Evolutionary conservation across 2,329 filamentous ascomycete species (phyloP).

Genomic region (Parastagonospora nodorum): DNA sequence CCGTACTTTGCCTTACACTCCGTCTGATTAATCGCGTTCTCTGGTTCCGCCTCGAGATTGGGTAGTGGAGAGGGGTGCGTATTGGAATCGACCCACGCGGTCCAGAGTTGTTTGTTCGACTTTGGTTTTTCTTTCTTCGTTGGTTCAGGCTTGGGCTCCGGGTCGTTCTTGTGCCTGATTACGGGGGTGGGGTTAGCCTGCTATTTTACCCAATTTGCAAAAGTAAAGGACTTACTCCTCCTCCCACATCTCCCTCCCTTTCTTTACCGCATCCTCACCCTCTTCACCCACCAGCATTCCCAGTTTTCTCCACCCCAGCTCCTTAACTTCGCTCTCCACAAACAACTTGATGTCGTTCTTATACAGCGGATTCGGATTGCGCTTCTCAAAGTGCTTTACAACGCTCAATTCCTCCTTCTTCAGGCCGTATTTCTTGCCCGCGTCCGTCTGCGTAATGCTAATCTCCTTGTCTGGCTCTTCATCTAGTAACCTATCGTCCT

Average conservation of each 20-base stretch:
- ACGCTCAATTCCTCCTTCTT: slow-evolving; percentile 13
- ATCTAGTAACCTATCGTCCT: slow-evolving; percentile 2
- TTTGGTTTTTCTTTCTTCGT: not conserved
- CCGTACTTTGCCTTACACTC: slow-evolving; percentile 12
- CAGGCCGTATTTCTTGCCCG: slow-evolving; percentile 13
- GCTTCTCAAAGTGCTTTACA: slow-evolving; percentile 11
- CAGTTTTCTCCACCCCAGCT: slow-evolving; percentile 12
- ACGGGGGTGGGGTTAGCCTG: too few relatives aligned
- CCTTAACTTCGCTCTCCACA: slow-evolving; percentile 7
- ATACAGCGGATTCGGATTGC: slow-evolving; percentile 12
- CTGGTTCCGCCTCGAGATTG: slow-evolving; percentile 13
- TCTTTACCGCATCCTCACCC: not conserved
- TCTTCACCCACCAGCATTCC: slow-evolving; percentile 7
- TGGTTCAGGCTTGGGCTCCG: not conserved
- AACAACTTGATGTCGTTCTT: slow-evolving; percentile 14
- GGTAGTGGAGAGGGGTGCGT: slow-evolving; percentile 1
- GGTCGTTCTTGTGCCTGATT: slow-evolving; percentile 3
- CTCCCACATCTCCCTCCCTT: slow-evolving; percentile 11
- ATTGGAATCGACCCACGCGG: slow-evolving; percentile 5
- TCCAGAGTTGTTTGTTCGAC: slow-evolving; percentile 15
- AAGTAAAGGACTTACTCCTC: slow-evolving; percentile 6
- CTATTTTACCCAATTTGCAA: too few relatives aligned
- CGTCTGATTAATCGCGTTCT: slow-evolving; percentile 14
- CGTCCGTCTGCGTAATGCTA: slow-evolving; percentile 19
- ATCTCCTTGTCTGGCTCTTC: slow-evolving; percentile 6